Evolutionary conservation across 768 basidiomycete species (phyloP).

Genomic region (Tephrocybe sp.): DNA sequence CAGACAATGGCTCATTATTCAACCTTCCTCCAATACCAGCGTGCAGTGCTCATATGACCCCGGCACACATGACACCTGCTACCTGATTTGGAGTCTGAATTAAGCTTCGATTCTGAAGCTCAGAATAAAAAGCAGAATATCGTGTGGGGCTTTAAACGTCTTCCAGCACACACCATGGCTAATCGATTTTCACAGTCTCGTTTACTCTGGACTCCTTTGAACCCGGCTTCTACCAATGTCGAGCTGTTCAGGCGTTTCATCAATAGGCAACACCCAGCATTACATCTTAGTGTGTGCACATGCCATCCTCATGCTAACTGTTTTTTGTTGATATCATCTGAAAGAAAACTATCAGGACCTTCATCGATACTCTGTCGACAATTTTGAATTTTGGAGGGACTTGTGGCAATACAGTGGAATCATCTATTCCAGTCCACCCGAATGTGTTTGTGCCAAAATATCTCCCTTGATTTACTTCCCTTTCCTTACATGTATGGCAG

Average conservation of each 20-base stretch:
- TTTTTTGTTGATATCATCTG: background rate
- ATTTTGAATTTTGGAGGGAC: slow-evolving; percentile 66
- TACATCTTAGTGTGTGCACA: slow-evolving; percentile 37
- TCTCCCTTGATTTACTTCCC: background rate
- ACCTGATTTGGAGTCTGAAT: no score
- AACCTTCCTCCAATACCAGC: no score
- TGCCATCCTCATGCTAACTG: background rate
- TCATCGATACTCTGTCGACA: slow-evolving; percentile 61
- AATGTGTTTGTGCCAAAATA: slow-evolving; percentile 1
- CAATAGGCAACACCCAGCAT: slow-evolving; percentile 52
- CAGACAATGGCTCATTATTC: no score
- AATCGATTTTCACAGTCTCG: slow-evolving; percentile 26
- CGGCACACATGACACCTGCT: no score
- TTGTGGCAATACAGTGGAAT: slow-evolving; percentile 61
- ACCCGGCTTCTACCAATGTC: slow-evolving; percentile 37
- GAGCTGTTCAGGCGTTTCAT: slow-evolving; percentile 54
- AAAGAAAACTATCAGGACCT: slow-evolving; percentile 62
- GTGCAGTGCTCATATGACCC: no score
- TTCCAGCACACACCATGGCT: background rate
- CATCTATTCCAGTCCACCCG: slow-evolving; percentile 50
- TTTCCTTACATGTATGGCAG: slow-evolving; percentile 16
- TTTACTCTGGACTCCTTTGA: slow-evolving; percentile 48
- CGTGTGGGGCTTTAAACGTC: no score
- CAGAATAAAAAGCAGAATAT: no score
- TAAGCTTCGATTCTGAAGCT: no score